Conservation (phyloP, 176 grass and related monocot species). For the Leersia perrieri region DNA sequence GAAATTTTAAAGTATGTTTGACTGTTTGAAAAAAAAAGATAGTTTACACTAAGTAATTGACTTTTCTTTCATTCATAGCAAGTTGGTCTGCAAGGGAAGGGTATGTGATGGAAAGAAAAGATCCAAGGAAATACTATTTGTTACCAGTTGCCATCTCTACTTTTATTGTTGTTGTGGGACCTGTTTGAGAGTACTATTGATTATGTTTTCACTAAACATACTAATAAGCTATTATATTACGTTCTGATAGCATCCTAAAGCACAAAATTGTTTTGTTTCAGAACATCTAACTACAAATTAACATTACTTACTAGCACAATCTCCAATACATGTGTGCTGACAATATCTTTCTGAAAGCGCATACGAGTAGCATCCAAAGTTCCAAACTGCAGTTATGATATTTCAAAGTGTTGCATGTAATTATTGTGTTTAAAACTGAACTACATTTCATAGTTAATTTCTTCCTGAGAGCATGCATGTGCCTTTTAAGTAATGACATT, state of each 20-base stretch:
- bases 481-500: neutral
- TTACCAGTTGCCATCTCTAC: too few species aligned
- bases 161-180: too few species aligned
- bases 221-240: too few species aligned
- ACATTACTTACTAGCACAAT: neutral
- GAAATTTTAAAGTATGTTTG: neutral
- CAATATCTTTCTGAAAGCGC: neutral
- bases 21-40: too few species aligned
- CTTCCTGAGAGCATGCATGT: neutral
- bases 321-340: neutral
- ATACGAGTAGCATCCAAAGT: neutral
- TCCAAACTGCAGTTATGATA: neutral
- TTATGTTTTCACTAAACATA: too few species aligned
- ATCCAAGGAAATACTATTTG: neutral
- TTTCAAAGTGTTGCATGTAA: neutral
- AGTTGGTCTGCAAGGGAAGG: neutral
- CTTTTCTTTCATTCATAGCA: neutral
- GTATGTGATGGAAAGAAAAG: neutral
- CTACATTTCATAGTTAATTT: neutral
- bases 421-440: neutral
- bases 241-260: too few species aligned
- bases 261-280: neutral
- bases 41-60: too few species aligned
- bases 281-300: neutral
- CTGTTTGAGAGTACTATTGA: too few species aligned